Percentiles rank a stretch among this genome's conserved stretches.
Evolutionary conservation across 1,139 yeast genomes (phyloP).

Genomic region (Arxiozyma heterogenica): DNA sequence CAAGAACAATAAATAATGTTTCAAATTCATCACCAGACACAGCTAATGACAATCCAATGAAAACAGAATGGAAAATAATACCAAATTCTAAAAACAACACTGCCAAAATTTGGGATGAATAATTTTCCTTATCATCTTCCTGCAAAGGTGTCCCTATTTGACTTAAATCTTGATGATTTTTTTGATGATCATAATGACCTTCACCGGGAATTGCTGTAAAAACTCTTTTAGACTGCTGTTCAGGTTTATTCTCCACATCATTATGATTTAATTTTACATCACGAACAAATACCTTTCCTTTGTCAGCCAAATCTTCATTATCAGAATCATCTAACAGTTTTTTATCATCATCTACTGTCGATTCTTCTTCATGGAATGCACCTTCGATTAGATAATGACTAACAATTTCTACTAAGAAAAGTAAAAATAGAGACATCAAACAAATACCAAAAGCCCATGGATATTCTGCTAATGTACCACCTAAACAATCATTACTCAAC

Average conservation of each 20-base stretch:
- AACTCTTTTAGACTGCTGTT: background rate
- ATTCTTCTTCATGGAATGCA: slow-evolving; percentile 10
- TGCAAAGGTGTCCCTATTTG: slow-evolving; percentile 33
- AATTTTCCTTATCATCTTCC: slow-evolving; percentile 14
- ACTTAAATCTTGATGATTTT: slow-evolving; percentile 40
- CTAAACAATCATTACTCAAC: slow-evolving; percentile 44
- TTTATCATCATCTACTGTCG: slow-evolving; percentile 7
- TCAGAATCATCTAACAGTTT: background rate
- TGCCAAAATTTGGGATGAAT: slow-evolving; percentile 37
- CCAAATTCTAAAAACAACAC: slow-evolving; percentile 71
- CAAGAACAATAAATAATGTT: slow-evolving; percentile 67
- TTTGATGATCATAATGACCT: slow-evolving; percentile 42
- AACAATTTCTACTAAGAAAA: slow-evolving; percentile 49
- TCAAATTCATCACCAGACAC: slow-evolving; percentile 69
- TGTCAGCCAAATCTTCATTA: slow-evolving; percentile 6
- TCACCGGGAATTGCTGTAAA: slow-evolving; percentile 22
- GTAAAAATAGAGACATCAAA: slow-evolving; percentile 41
- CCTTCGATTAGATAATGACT: slow-evolving; percentile 33
- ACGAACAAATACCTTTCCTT: background rate
- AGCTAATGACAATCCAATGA: slow-evolving; percentile 68
- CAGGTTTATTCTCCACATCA: background rate
- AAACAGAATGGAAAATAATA: slow-evolving; percentile 70
- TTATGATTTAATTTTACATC: background rate
- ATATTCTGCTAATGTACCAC: slow-evolving; percentile 45
- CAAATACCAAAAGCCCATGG: slow-evolving; percentile 63